phyloP scores from a whole-genome alignment of 345 rosid genomes.

The Euphorbia pulcherrima region DNA sequence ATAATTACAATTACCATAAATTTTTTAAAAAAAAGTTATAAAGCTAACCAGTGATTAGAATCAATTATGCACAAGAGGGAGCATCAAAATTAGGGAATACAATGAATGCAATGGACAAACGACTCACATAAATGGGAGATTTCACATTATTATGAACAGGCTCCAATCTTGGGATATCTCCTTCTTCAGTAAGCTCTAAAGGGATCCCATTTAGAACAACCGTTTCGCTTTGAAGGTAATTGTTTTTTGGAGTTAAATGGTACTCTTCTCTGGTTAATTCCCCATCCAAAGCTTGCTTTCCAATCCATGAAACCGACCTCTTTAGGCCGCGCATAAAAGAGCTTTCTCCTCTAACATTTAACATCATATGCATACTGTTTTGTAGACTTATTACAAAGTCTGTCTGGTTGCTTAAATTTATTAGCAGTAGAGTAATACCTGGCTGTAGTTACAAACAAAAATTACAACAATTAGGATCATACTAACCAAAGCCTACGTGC shows the following conservation, averaged over 20 bases:
- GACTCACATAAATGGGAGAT: conserved; percentile 48
- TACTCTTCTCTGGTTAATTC: conserved; percentile 69
- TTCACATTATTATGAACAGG: conserved; percentile 43
- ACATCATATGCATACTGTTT: conserved; percentile 37
- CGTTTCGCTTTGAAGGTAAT: conserved; percentile 57
- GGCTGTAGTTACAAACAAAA: conserved; percentile 39
- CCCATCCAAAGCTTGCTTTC: conserved; percentile 43
- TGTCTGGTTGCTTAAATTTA: conserved; percentile 70
- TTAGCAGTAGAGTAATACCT: conserved; percentile 73
- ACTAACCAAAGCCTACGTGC: neutral
- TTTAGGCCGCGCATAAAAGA: conserved; percentile 46
- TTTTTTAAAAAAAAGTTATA: neutral
- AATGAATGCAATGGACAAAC: conserved; percentile 68
- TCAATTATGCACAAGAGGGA: conserved; percentile 49
- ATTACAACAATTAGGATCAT: neutral
- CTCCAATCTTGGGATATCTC: conserved; percentile 58
- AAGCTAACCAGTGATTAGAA: neutral
- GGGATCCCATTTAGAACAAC: conserved; percentile 78
- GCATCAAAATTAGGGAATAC: conserved; percentile 76
- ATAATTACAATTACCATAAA: conserved; percentile 19
- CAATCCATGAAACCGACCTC: conserved; percentile 58
- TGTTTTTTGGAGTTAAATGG: conserved; percentile 71
- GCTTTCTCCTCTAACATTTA: conserved; percentile 25
- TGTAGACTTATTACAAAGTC: conserved; percentile 44
- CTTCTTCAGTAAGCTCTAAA: conserved; percentile 38